phyloP scores from a whole-genome alignment of 2,329 filamentous ascomycete genomes.

The Arthrobotrys entomopaga region DNA sequence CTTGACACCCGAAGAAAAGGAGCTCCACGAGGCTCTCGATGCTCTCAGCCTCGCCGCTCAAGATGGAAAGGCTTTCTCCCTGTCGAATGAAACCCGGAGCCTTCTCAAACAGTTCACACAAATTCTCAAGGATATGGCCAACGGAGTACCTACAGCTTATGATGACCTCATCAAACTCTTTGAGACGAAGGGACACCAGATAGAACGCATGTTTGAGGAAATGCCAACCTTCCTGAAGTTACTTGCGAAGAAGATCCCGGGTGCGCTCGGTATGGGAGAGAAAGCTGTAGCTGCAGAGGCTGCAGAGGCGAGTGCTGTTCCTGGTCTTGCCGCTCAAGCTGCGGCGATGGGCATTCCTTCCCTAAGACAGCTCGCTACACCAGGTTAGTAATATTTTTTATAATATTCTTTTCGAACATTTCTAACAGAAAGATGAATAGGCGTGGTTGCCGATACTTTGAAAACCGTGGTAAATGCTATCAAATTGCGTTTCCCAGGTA shows the following conservation, averaged over 20 bases:
- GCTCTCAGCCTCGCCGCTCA: slow-evolving; percentile 82
- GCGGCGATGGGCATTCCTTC: slow-evolving; percentile 67
- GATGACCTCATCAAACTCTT: slow-evolving; percentile 80
- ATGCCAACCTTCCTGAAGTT: slow-evolving; percentile 58
- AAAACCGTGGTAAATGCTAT: slow-evolving; percentile 90
- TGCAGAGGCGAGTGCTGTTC: slow-evolving; percentile 67
- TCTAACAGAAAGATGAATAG: slow-evolving; percentile 20
- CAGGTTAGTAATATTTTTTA: slow-evolving; percentile 70
- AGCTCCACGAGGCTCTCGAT: slow-evolving; percentile 82
- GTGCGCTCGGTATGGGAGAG: slow-evolving; percentile 51
- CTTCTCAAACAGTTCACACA: slow-evolving; percentile 85
- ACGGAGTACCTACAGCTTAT: slow-evolving; percentile 92
- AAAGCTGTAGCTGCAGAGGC: slow-evolving; percentile 58
- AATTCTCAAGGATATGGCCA: slow-evolving; percentile 89
- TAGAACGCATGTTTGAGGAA: slow-evolving; percentile 57
- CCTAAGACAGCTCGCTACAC: slow-evolving; percentile 80
- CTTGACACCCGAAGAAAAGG: slow-evolving; percentile 68
- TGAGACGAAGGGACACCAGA: slow-evolving; percentile 68
- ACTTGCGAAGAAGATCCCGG: slow-evolving; percentile 57
- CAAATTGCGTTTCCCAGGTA: slow-evolving; percentile 86
- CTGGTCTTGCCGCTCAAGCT: slow-evolving; percentile 46
- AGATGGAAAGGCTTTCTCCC: slow-evolving; percentile 82
- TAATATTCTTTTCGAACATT: neutral
- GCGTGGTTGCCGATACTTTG: slow-evolving; percentile 73
- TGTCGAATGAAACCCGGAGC: slow-evolving; percentile 84